Conservation (phyloP, 2,329 filamentous ascomycete genomes). For the Penicillium decumbens region DNA sequence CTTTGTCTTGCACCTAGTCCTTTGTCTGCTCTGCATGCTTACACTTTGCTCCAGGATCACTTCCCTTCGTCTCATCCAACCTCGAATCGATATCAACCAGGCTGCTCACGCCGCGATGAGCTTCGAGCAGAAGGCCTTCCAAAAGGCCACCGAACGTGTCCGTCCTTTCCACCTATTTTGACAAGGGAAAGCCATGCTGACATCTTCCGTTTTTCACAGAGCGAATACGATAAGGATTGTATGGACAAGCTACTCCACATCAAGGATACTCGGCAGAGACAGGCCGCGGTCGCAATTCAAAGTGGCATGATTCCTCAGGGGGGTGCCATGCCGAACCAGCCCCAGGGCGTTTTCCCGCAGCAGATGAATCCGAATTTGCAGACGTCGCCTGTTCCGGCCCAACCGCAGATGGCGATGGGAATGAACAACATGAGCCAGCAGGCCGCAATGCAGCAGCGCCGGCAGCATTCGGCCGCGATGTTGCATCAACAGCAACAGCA, state of each 20-base stretch:
- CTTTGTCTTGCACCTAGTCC: constrained; percentile 6
- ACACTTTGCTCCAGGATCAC: constrained; percentile 35
- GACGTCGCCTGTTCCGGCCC: constrained; percentile 45
- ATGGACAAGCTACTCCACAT: constrained; percentile 44
- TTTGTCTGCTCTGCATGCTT: constrained; percentile 5
- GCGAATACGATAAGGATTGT: constrained; percentile 43
- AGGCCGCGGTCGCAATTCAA: constrained; percentile 38
- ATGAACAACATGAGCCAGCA: constrained; percentile 34
- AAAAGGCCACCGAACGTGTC: constrained; percentile 38
- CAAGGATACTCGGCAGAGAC: constrained; percentile 43
- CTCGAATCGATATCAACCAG: constrained; percentile 36
- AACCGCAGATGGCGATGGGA: constrained; percentile 36
- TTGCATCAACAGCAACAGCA: constrained; percentile 28
- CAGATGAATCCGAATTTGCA: constrained; percentile 51
- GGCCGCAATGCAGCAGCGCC: constrained; percentile 34
- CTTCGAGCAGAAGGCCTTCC: constrained; percentile 46
- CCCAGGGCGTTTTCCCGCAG: constrained; percentile 45
- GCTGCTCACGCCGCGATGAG: constrained; percentile 41
- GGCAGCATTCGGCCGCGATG: constrained; percentile 24
- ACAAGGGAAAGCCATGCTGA: constrained; percentile 1
- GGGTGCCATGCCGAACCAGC: constrained; percentile 37
- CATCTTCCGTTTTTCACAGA: constrained; percentile 21
- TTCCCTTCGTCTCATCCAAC: constrained; percentile 45
- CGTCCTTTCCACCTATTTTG: not conserved
- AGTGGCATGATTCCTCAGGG: constrained; percentile 38